These are phyloP conservation scores for Phytophthora fragariae DNA, from an alignment of 352 stramenopile species.

Conservation along the genomic window DNA sequence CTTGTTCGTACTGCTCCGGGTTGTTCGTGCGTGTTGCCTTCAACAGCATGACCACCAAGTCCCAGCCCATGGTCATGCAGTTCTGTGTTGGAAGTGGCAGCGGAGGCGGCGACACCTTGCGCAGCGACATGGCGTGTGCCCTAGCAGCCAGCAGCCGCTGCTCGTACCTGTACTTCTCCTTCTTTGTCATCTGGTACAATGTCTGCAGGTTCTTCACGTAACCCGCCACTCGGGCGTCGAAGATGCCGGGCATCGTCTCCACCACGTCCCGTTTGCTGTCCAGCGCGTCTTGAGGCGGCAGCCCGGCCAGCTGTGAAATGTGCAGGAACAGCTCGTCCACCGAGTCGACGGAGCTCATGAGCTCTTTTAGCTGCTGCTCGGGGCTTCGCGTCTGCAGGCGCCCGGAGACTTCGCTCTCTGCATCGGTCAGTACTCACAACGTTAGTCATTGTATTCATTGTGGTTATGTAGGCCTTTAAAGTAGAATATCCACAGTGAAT, in stretches of 20 bases:
- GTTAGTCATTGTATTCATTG: not conserved
- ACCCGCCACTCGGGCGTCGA: conserved; percentile 71
- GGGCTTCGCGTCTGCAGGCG: conserved; percentile 34
- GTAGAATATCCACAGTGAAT: not conserved
- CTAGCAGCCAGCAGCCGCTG: conserved; percentile 67
- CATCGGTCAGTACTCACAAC: not conserved
- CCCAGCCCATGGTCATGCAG: conserved; percentile 86
- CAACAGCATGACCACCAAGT: conserved; percentile 77
- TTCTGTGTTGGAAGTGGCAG: conserved; percentile 85
- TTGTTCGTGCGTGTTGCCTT: conserved; percentile 74
- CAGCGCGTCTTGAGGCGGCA: conserved; percentile 29
- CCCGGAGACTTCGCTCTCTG: conserved; percentile 52
- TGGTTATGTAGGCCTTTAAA: not conserved
- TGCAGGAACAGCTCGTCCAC: conserved; percentile 84
- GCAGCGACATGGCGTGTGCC: conserved; percentile 64
- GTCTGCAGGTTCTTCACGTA: conserved; percentile 81
- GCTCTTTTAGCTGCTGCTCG: conserved; percentile 76
- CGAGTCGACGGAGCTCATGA: conserved; percentile 80
- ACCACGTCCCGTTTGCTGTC: conserved; percentile 24
- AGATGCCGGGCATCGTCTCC: conserved; percentile 49
- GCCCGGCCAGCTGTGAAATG: conserved; percentile 68
- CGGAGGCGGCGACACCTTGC: conserved; percentile 73
- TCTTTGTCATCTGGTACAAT: conserved; percentile 82
- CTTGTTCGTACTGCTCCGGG: conserved; percentile 67
- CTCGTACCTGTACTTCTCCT: conserved; percentile 83